Evolutionary conservation across 2,329 filamentous ascomycete genomes (phyloP).

Genomic region (Aspergillus aculeatinus): DNA sequence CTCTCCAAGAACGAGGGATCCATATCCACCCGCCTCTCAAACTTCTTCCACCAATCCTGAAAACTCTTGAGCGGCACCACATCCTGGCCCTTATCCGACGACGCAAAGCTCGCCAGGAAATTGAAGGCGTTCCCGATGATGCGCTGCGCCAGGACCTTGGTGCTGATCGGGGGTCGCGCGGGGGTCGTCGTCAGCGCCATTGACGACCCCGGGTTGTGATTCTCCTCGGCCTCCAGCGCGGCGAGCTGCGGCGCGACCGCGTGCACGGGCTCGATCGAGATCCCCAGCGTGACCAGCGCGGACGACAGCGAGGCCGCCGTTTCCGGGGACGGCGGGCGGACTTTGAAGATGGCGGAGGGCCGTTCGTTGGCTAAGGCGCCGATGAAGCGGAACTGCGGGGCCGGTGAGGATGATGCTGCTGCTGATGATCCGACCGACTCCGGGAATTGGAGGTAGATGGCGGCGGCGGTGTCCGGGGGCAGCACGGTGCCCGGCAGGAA

Average conservation of each 20-base stretch:
- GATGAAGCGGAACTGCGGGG: conserved; percentile 69
- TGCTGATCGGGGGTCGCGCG: conserved; percentile 52
- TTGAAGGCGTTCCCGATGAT: conserved; percentile 98
- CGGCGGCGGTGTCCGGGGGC: conserved; percentile 74
- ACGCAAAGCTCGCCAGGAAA: conserved; percentile 84
- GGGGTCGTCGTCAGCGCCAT: conserved; percentile 32
- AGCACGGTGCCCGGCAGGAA: conserved; percentile 75
- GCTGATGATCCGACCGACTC: conserved; percentile 42
- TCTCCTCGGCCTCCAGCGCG: conserved; percentile 46
- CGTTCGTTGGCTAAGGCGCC: conserved; percentile 88
- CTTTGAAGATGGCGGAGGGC: conserved; percentile 86
- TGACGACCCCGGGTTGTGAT: conserved; percentile 12
- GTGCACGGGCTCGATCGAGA: conserved; percentile 74
- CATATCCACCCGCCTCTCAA: conserved; percentile 78
- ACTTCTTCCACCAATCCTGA: conserved; percentile 97
- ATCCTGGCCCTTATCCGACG: conserved; percentile 67
- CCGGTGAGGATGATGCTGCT: too few relatives aligned
- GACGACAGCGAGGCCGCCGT: conserved; percentile 38
- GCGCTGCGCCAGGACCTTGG: conserved; percentile 78
- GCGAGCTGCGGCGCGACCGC: conserved; percentile 70
- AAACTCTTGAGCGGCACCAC: conserved; percentile 93
- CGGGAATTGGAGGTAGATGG: conserved; percentile 82
- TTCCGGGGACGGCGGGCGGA: conserved; percentile 47
- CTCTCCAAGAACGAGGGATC: conserved; percentile 89
- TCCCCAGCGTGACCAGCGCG: conserved; percentile 69